Conservation (phyloP, 129 eudicot genomes). For the Ambrosia trifida region DNA sequence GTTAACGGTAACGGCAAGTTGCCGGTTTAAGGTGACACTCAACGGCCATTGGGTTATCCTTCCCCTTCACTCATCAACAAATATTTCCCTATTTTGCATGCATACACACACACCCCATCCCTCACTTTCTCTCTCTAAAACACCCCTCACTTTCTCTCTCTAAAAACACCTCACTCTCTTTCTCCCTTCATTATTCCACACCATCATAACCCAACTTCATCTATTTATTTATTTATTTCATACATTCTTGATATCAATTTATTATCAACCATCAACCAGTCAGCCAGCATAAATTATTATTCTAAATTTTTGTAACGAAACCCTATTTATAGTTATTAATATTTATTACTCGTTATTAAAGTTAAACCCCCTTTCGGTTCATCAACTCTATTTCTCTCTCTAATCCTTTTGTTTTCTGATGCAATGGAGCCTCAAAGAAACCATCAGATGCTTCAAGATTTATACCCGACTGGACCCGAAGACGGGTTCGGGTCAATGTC, state of each 20-base stretch:
- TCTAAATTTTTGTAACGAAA: constrained; percentile 8
- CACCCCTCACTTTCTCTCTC: constrained; percentile 13
- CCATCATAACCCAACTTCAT: not conserved
- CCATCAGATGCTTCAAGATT: constrained; percentile 14
- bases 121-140: constrained; percentile 21
- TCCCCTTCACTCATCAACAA: constrained; percentile 40
- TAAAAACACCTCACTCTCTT: not conserved
- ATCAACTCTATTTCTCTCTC: not conserved
- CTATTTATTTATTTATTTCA: no score
- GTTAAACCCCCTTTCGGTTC: not conserved
- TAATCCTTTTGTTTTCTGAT: constrained; percentile 4
- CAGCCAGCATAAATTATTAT: no score
- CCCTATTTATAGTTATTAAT: no score
- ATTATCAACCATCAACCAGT: no score
- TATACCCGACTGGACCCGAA: constrained; percentile 13
- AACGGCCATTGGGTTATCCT: constrained; percentile 23
- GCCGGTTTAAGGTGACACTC: constrained; percentile 33
- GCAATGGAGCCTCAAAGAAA: constrained; percentile 33
- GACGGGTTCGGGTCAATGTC: constrained; percentile 11
- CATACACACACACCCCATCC: constrained; percentile 17
- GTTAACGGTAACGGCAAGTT: constrained; percentile 36
- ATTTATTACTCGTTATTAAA: no score
- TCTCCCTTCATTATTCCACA: constrained; percentile 15
- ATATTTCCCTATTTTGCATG: constrained; percentile 53
- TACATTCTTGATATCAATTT: no score